Percentiles rank a stretch among this genome's conserved stretches.
These are phyloP conservation scores for Chlorella sp. DNA, from an alignment of 139 green algal genomes.

Conservation along the genomic window DNA sequence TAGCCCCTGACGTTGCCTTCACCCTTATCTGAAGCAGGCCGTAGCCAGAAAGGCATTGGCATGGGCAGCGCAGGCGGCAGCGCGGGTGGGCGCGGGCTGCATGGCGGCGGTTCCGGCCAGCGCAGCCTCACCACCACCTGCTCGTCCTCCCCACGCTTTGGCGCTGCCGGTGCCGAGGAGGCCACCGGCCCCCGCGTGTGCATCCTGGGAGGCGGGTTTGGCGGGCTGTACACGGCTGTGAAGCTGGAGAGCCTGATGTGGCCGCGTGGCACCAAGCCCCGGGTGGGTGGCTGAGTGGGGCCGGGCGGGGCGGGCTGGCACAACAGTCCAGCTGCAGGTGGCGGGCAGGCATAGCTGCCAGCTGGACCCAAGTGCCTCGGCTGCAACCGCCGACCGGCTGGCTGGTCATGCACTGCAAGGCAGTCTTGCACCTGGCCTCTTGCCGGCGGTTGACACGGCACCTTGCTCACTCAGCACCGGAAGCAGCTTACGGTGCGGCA, in stretches of 20 bases:
- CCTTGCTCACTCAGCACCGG: slow-evolving; percentile 77
- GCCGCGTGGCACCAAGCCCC: slow-evolving; percentile 83
- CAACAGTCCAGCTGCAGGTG: background rate
- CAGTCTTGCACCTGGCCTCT: background rate
- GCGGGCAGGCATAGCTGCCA: background rate
- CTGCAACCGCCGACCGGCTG: too few relatives aligned
- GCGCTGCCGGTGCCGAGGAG: background rate
- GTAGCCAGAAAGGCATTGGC: background rate
- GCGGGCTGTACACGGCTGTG: slow-evolving; percentile 97
- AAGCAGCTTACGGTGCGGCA: too few relatives aligned
- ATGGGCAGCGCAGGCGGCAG: background rate
- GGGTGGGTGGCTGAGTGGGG: slow-evolving; percentile 62
- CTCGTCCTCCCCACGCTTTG: background rate
- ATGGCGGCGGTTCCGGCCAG: background rate
- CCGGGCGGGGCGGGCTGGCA: background rate
- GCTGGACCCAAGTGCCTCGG: too few relatives aligned
- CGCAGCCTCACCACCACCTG: background rate
- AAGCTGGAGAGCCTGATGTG: slow-evolving; percentile 90
- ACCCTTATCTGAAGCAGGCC: background rate
- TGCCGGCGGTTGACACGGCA: background rate
- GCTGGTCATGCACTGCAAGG: background rate
- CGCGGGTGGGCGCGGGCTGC: background rate
- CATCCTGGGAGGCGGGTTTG: slow-evolving; percentile 97
- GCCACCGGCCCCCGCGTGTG: slow-evolving; percentile 77
- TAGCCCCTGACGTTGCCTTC: background rate